Conservation (phyloP, 257 asterid genomes). For the Solanum gracilifrons region DNA sequence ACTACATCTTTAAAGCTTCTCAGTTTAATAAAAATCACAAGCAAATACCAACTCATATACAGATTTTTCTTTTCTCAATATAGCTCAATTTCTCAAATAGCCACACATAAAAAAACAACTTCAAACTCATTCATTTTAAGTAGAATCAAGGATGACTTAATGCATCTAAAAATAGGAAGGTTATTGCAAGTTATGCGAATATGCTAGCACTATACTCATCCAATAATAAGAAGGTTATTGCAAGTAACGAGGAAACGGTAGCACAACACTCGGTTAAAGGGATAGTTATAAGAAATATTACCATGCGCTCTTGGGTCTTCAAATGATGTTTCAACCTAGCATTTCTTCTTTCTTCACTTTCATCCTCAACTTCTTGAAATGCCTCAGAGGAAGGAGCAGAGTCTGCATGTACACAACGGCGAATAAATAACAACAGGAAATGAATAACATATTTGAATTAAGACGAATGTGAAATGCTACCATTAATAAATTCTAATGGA, state of each 20-base stretch:
- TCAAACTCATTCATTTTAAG: background rate
- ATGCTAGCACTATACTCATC: background rate
- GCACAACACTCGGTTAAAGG: background rate
- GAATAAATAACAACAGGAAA: background rate
- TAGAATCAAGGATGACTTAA: background rate
- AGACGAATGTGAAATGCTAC: background rate
- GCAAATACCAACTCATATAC: background rate
- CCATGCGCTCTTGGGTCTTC: constrained; percentile 74
- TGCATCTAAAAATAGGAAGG: background rate
- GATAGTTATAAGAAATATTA: background rate
- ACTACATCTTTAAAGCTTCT: background rate
- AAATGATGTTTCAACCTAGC: constrained; percentile 58
- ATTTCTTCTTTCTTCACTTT: constrained; percentile 68
- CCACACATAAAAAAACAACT: background rate
- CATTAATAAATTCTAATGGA: background rate
- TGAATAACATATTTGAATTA: background rate
- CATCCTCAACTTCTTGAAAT: constrained; percentile 69
- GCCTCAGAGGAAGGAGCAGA: constrained; percentile 47
- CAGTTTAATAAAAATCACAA: background rate
- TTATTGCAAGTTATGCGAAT: background rate
- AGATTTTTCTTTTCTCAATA: background rate
- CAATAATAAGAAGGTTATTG: background rate
- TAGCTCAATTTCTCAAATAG: background rate
- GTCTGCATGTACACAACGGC: constrained; percentile 32
- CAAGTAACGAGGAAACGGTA: background rate